Base-by-base conservation (phyloP, 495 filamentous ascomycete species). In the Penicillium coprophilum region DNA sequence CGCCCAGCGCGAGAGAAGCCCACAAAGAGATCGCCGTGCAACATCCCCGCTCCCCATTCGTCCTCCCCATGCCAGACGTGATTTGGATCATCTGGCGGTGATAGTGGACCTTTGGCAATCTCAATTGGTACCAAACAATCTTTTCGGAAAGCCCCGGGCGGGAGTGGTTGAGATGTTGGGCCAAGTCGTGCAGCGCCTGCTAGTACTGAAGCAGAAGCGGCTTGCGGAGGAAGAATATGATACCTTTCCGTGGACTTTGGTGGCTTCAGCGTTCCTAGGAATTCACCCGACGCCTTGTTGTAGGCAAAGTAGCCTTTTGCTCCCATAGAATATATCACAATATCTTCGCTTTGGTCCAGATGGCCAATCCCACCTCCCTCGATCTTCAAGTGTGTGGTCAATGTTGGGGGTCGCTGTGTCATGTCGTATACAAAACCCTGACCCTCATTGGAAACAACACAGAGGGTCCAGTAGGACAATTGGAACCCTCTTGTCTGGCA, bases 361-460 rank as follows among this genome's bases (percentile, higher is more conserved):
- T 76, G 73, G 9, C 73, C 73, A 9, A 74, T 60, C 4, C 67
- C 73, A 12, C 61, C 69, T 9, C 49, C 23, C 43, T 73, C 71
- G 20, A 76, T 76, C 3, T 47, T 49, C 9, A 74, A 36, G 12
- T 67, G 63, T 2, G 67, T 71, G 1, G 47, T 71, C 62, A 63
- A 50, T 23, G 41, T 58, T 2, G 73, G 73, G 21, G 73, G 73
- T 1, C 69, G 60, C 48, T 73, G 55, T 0, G 64, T 69, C 73
- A 76, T 74, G 41, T 76, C 73, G 53, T 74, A 76, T 0, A 76
- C 71, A 50, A 76, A 76, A 0, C 73, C 73, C 15, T 71, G 64
- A 12, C 70, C 73, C 50, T 71, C 21, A 31, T 58, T 74, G 0
- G 73, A 76, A 1, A 76, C 73, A 38, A 76, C 73, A 41, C 73